phyloP scores from a whole-genome alignment of 2,329 filamentous ascomycete genomes.

The Verticillium nubilum region DNA sequence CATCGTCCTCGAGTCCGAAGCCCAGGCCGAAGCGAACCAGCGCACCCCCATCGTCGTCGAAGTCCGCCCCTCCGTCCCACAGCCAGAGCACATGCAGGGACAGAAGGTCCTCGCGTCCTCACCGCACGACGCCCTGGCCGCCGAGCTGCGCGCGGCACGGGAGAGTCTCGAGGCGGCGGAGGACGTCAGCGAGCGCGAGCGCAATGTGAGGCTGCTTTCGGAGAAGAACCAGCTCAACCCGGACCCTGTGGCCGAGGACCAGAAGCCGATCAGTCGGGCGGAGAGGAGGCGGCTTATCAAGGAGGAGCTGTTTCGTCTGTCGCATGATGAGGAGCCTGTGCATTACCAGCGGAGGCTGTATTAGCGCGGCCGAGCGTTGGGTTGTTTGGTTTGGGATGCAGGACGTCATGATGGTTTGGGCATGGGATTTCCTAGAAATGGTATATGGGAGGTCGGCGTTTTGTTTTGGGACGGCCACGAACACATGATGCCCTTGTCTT shows the following conservation, averaged over 20 bases:
- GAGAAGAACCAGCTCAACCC: slow-evolving; percentile 20
- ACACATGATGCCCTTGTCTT: no score
- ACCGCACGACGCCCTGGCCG: slow-evolving; percentile 20
- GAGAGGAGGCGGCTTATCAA: slow-evolving; percentile 54
- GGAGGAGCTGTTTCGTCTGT: slow-evolving; percentile 46
- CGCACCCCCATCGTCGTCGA: slow-evolving; percentile 24
- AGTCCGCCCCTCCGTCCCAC: slow-evolving; percentile 26
- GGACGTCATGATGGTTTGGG: no score
- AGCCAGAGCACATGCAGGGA: slow-evolving; percentile 16
- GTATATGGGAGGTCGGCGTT: no score
- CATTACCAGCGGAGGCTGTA: slow-evolving; percentile 52
- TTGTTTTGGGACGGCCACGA: no score
- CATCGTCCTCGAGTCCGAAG: slow-evolving; percentile 31
- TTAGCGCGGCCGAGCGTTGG: no score
- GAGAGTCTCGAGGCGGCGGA: slow-evolving; percentile 17
- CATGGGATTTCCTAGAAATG: no score
- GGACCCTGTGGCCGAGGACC: slow-evolving; percentile 28
- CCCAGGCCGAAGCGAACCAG: slow-evolving; percentile 18
- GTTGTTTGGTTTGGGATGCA: no score
- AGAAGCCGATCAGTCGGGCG: slow-evolving; percentile 44
- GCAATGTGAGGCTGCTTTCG: slow-evolving; percentile 4
- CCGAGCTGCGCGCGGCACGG: slow-evolving; percentile 23
- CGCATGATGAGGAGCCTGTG: slow-evolving; percentile 37
- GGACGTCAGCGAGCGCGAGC: slow-evolving; percentile 10
- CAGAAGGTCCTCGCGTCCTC: not conserved